Conservation (phyloP, 805 yeast genomes). For the Jamesozyma rosinii region DNA sequence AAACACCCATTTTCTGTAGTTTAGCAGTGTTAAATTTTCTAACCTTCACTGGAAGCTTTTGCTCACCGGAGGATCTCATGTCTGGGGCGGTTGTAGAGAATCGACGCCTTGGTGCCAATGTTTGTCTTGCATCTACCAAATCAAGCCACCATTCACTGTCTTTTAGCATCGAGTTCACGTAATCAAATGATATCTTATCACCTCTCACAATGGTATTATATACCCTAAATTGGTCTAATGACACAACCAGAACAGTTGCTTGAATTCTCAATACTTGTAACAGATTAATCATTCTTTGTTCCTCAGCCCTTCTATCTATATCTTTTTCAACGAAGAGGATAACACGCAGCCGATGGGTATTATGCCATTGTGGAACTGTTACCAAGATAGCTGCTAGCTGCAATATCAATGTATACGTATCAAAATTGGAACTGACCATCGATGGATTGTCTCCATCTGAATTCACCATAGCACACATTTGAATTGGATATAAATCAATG, state of each 20-base stretch:
- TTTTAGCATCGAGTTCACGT: constrained; percentile 42
- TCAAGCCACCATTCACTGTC: constrained; percentile 85
- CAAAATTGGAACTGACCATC: constrained; percentile 79
- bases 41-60: constrained; percentile 11
- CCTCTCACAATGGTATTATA: constrained; percentile 79
- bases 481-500: constrained; percentile 92
- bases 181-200: constrained; percentile 33
- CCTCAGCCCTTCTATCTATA: constrained; percentile 64
- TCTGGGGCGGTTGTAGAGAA: constrained; percentile 28
- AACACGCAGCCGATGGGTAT: constrained; percentile 63
- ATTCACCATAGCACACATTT: constrained; percentile 75
- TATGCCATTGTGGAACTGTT: constrained; percentile 90
- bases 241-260: constrained; percentile 68
- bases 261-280: constrained; percentile 73
- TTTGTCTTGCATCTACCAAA: constrained; percentile 47
- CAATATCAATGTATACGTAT: constrained; percentile 85
- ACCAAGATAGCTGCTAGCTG: constrained; percentile 89
- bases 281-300: constrained; percentile 48
- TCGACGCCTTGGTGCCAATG: constrained; percentile 21
- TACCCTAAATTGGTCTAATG: constrained; percentile 47
- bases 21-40: constrained; percentile 42
- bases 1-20: constrained; percentile 67
- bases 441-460: constrained; percentile 25
- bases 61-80: constrained; percentile 11
- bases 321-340: constrained; percentile 80